A percentile compares a stretch with the other conserved stretches of the same genome.
Evolutionary conservation across 83 land plant species (phyloP).

Genomic region (Picea abies): DNA sequence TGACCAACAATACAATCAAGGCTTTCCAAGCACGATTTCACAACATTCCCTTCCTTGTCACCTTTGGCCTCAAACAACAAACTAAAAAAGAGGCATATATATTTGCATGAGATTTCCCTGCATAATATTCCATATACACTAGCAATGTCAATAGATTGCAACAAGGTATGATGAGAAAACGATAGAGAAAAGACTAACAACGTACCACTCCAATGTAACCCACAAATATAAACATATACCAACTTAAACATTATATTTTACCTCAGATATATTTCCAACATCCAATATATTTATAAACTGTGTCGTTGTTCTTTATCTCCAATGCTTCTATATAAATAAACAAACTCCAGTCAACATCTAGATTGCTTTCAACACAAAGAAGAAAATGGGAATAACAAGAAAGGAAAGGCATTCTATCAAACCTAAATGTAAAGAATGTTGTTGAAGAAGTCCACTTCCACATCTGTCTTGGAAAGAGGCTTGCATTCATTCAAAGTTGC

Average conservation of each 20-base stretch:
- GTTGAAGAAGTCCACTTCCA: conserved; percentile 88
- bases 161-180: background rate
- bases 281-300: conserved; percentile 67
- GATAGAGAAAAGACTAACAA: background rate
- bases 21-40: conserved; percentile 66
- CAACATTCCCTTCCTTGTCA: conserved; percentile 81
- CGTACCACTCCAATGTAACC: background rate
- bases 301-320: conserved; percentile 75
- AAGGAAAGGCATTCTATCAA: background rate
- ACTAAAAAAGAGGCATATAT: conserved; percentile 74
- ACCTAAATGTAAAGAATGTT: conserved; percentile 92
- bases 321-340: conserved; percentile 63
- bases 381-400: background rate
- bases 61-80: conserved; percentile 76
- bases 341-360: background rate
- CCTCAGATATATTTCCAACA: conserved; percentile 77
- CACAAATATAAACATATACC: background rate
- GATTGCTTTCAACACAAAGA: background rate
- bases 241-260: conserved; percentile 14
- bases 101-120: conserved; percentile 66
- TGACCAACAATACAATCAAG: conserved; percentile 67
- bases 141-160: background rate
- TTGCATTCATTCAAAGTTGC: conserved; percentile 45
- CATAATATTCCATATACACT: conserved; percentile 12
- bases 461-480: conserved; percentile 61